Conservation (phyloP, 768 basidiomycete genomes). For the Agrocybe chaxingu region DNA sequence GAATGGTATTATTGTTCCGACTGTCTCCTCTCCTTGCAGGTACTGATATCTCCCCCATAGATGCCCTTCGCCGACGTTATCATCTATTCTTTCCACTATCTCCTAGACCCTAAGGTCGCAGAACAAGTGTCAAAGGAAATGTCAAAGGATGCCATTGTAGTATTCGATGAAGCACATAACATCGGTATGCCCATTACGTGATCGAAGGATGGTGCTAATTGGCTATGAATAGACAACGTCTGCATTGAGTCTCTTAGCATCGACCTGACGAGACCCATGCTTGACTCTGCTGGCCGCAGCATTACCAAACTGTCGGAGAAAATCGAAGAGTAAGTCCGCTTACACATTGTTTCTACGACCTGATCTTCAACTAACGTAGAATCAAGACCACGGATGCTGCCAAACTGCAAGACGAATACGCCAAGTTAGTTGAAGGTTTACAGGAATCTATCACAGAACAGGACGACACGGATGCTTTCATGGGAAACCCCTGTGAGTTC, state of each 20-base stretch:
- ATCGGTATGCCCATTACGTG: constrained; percentile 61
- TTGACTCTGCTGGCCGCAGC: constrained; percentile 90
- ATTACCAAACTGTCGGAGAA: constrained; percentile 83
- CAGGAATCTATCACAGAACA: constrained; percentile 66
- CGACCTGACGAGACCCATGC: constrained; percentile 95
- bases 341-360: neutral
- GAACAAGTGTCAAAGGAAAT: constrained; percentile 98
- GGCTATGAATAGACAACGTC: constrained; percentile 75
- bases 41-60: constrained; percentile 36
- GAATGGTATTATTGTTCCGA: constrained; percentile 64
- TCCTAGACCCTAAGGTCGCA: constrained; percentile 97
- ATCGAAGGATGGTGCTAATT: neutral
- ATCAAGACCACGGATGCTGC: constrained; percentile 92
- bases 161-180: constrained; percentile 99
- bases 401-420: constrained; percentile 95
- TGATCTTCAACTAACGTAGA: constrained; percentile 37
- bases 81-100: constrained; percentile 99
- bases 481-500: constrained; percentile 80
- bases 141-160: constrained; percentile 96
- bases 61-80: constrained; percentile 95
- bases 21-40: neutral
- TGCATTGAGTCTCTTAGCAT: constrained; percentile 98
- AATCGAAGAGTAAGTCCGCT: constrained; percentile 80
- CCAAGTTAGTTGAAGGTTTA: constrained; percentile 89
- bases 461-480: constrained; percentile 73